Base-by-base conservation (phyloP, 306 rosid species). In the Benincasa hispida region DNA sequence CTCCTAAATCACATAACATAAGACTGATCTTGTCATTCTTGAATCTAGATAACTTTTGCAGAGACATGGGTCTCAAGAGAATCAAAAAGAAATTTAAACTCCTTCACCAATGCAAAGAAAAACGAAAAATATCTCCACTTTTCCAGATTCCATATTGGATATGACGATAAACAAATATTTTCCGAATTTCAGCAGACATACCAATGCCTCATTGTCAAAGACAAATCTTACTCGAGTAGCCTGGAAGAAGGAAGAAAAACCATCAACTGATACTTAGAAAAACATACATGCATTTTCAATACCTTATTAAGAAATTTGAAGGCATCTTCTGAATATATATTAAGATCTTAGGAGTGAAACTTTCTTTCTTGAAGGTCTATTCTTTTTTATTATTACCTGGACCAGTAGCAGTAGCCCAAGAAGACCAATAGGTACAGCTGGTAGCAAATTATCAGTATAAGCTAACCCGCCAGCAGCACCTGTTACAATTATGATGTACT, bases 211-310 rank as follows among this genome's bases (percentile, higher is more conserved):
- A 5, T 81, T 85, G 77, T 90, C 90, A 28, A 91, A 94, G 85
- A 91, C 97, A 57, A 94, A 94, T 82, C 92, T 89, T 69, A 94
- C 92, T 86, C 98, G 86, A 12, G 97, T 90, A 51, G 98, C 82
- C 98, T 94, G 84, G 39, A 69, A 77, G 83, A 76, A 69, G 59
- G 80, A 86, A 70, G 69, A 28, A 63, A 66, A 72, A 56, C 51
- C 2, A 8, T 65, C 50, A 81, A 80, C 67, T 30, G 0, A 27
- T 72, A 69, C 24, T 5, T 22, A 32, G 50, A 19, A 75, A 19
- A 47, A 21, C 34, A 27, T 70, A 14, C n/a, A 14, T 27, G 24
- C 57, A 70, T 27, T 25, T 70, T 47, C 39, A 25, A 25, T 17
- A 25, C 15, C 58, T 70, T 42, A 70, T 68, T 13, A 47, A 70